phyloP scores from a whole-genome alignment of 441 rosid genomes.

The Melastoma candidum region DNA sequence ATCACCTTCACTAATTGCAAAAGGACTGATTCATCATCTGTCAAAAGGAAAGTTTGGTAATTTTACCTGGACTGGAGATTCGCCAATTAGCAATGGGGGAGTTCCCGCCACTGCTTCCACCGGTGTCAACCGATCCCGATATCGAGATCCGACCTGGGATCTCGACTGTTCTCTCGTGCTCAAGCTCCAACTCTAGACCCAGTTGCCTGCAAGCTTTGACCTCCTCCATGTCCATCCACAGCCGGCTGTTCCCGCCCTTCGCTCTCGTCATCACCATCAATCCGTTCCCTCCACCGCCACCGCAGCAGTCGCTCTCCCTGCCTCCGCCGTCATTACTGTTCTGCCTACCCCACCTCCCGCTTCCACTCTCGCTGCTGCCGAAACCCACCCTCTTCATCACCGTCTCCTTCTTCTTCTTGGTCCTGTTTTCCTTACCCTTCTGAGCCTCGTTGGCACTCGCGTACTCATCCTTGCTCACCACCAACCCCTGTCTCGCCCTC shows the following conservation, averaged over 20 bases:
- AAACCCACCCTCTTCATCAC: constrained; percentile 19
- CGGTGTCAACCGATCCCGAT: constrained; percentile 47
- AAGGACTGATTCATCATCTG: no score
- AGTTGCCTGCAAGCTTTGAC: constrained; percentile 79
- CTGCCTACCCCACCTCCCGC: constrained; percentile 18
- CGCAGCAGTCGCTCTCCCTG: constrained; percentile 39
- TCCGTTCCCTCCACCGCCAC: constrained; percentile 18
- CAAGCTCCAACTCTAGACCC: constrained; percentile 73
- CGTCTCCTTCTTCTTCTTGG: constrained; percentile 21
- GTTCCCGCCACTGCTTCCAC: constrained; percentile 64
- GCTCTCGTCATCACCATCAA: constrained; percentile 62
- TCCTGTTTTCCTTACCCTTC: constrained; percentile 14
- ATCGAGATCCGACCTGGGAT: constrained; percentile 41
- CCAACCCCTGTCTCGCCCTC: constrained; percentile 1
- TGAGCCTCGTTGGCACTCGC: constrained; percentile 58
- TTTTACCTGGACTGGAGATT: constrained; percentile 84
- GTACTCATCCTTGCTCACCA: constrained; percentile 36
- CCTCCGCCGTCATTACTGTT: constrained; percentile 25
- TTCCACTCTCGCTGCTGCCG: constrained; percentile 6
- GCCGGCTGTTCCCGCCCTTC: constrained; percentile 51
- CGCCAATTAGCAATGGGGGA: constrained; percentile 86
- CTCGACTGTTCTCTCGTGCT: constrained; percentile 52
- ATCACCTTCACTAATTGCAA: no score
- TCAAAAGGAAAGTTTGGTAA: neutral
- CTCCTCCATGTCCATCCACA: constrained; percentile 70